These are phyloP conservation scores for Vigna mungo DNA, from an alignment of 306 rosid genomes.

Conservation along the genomic window DNA sequence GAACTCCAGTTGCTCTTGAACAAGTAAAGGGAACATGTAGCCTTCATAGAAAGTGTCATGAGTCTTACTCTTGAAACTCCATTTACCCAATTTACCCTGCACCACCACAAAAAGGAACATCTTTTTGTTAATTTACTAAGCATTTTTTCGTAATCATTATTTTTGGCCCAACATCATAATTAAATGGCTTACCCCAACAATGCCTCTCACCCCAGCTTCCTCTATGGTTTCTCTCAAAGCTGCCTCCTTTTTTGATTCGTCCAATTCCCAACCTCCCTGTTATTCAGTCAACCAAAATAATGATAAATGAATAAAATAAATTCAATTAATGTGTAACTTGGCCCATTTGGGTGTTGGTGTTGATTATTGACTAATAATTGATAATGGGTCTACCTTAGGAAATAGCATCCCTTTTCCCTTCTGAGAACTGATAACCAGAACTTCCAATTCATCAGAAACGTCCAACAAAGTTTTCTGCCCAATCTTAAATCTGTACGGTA, in stretches of 20 bases:
- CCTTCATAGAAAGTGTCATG: conserved; percentile 79
- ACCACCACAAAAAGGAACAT: neutral
- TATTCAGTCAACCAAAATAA: conserved; percentile 28
- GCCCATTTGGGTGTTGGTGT: neutral
- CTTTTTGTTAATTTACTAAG: neutral
- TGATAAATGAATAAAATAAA: conserved; percentile 32
- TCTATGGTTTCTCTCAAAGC: conserved; percentile 87
- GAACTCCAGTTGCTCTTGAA: conserved; percentile 77
- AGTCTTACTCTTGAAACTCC: conserved; percentile 94
- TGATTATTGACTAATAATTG: conserved; percentile 10
- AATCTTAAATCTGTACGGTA: conserved; percentile 78
- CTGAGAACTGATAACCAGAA: conserved; percentile 85
- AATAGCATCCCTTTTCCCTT: conserved; percentile 88
- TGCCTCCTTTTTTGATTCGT: conserved; percentile 87
- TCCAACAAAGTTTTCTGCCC: conserved; percentile 46
- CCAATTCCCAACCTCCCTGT: conserved; percentile 97
- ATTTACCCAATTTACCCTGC: conserved; percentile 79
- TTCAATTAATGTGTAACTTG: neutral
- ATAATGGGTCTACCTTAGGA: conserved; percentile 69
- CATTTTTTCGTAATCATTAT: neutral
- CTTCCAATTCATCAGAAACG: conserved; percentile 66
- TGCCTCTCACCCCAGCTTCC: conserved; percentile 93
- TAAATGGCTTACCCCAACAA: conserved; percentile 64
- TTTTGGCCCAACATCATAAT: neutral
- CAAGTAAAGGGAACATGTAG: conserved; percentile 90